Base-by-base conservation (phyloP, 163 green algal genomes). In the Chlamydomonas reinhardtii region DNA sequence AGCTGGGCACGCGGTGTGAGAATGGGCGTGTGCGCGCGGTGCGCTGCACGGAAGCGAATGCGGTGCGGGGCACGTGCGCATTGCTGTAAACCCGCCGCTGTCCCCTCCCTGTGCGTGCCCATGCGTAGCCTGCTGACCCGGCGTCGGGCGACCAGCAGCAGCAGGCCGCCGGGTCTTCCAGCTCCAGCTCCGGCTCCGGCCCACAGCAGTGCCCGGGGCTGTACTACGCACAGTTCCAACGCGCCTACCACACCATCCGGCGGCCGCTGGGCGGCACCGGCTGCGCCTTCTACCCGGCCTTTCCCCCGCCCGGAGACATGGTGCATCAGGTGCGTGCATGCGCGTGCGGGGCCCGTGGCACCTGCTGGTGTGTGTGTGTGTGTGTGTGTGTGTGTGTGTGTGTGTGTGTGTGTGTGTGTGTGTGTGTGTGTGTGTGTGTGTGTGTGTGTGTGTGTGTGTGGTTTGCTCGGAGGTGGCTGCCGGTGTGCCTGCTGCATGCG, bases 271-370 rank as follows among this genome's bases (percentile, higher is more conserved):
- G 85, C 3, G 85, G 85, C 64, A 90, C 85, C 29, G 85, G 85
- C 62, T 90, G 85, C 85, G 61, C 76, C 77, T 90, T 90, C 77
- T 90, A 84, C 78, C 85, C 85, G 0, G 25, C 22, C 66, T 90
- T 83, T 34, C 85, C 85, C 0, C 16, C 32, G 4, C 64, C 48
- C 14, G 39, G 56, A 16, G 85, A 90, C 64, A 69, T 87, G 70
- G 24, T 74, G n/a, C 35, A 31, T 5, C 17, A 27, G 56, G 74
- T 82, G 31, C 11, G 39, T 35, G 17, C 12, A 3, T 24, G 56
- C 8, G 56, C 12, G 17, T n/a, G n/a, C n/a, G n/a, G n/a, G n/a
- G n/a, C n/a, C n/a, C 59, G 59, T 27, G 59, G 59, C 22, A 1
- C 22, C 19, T n/a, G 24, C 1, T 15, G 59, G 19, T n/a, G 22